Evolutionary conservation across 179 eudicot genomes (phyloP), one percentile per base, ranked within the genome.

Genomic region (Heliamphora pulchella): DNA sequence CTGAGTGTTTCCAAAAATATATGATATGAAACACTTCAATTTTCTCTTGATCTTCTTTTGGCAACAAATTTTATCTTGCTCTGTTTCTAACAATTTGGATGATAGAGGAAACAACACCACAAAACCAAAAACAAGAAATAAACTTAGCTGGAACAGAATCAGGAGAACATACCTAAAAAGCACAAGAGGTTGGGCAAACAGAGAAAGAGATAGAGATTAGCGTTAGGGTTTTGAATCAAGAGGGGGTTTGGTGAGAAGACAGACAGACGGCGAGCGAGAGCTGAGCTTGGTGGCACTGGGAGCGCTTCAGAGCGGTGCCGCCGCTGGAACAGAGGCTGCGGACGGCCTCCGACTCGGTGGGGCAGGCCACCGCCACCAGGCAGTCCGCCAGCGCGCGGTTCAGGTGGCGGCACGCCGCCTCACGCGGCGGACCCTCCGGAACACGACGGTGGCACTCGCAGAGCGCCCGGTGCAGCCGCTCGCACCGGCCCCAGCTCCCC

Each of bases 271-370:
- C 88, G 81, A 95, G 94, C 66, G 92, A 86, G 69, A 93, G 79
- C 68, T 85, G 93, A 65, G 98, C 98, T 78, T 89, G 86, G 57
- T 90, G 89, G 76, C 98, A 95, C 87, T 95, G 98, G 7, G 92
- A 83, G 0, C 98, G 91, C 79, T 94, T 94, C n/a, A 93, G 84
- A 64, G 90, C 84, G 64, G 98, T 95, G 65, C 98, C 98, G 71
- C 84, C 82, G 84, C 95, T 95, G 62, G 95, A 86, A 77, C 98
- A 95, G 46, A 95, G 91, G 50, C 90, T 87, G 76, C 87, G 86
- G 14, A 95, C 97, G 11, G 94, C 95, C 39, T 91, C 95, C 50
- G 84, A 76, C 78, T 95, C 88, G 1, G 87, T 79, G 0, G 98
- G 98, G 79, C 98, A 95, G 8, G 84, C 83, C n/a, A 75, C 80